These are phyloP conservation scores for Psidium friedrichsthalianum DNA, from an alignment of 345 rosid species.

Conservation along the genomic window DNA sequence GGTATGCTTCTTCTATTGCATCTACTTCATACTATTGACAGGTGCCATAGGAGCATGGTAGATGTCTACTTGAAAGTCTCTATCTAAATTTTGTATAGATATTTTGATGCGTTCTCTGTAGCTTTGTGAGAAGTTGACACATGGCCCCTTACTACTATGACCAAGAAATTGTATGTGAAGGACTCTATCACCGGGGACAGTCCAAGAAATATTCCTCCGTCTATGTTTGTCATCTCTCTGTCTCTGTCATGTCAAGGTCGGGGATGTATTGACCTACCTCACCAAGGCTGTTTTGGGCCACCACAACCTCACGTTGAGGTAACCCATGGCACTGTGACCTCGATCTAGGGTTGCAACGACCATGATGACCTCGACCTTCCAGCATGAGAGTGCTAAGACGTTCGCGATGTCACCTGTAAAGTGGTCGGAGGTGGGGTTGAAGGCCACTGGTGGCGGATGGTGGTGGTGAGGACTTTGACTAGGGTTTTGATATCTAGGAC, in stretches of 20 bases:
- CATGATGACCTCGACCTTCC: not conserved
- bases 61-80: not conserved
- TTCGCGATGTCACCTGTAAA: not conserved
- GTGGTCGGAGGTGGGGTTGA: not conserved
- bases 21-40: not conserved
- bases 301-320: not conserved
- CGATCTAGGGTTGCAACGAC: not conserved
- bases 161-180: not conserved
- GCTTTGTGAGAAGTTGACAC: not conserved
- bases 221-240: not conserved
- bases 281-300: not conserved
- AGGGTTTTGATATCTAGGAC: not conserved
- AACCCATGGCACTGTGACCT: not conserved
- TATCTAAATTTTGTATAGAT: not conserved
- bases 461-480: not conserved
- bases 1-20: conserved; percentile 32
- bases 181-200: not conserved
- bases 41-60: not conserved
- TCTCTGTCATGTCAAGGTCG: not conserved
- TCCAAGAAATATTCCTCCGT: not conserved
- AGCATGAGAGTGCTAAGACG: not conserved
- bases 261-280: not conserved
- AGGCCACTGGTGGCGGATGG: not conserved
- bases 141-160: not conserved
- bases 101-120: not conserved